A percentile compares a stretch with the other conserved stretches of the same genome.
Evolutionary conservation across 1,139 yeast genomes (phyloP).

Genomic region (Saccharomyces hybrid): DNA sequence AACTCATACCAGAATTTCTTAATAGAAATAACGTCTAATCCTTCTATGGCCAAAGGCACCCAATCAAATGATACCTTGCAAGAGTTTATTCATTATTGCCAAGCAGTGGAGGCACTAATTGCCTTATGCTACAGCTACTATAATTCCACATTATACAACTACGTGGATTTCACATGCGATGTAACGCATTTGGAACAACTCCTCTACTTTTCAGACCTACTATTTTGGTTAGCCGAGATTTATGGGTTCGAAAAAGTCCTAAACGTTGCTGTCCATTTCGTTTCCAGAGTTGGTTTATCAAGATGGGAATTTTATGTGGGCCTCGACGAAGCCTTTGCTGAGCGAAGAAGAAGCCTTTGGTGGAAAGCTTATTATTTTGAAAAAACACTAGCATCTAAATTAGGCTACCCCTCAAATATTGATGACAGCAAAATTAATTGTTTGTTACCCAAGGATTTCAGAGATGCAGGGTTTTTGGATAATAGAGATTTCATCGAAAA

Average conservation of each 20-base stretch:
- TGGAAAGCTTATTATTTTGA: constrained; percentile 27
- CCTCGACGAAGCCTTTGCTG: constrained; percentile 27
- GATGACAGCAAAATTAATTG: constrained; percentile 20
- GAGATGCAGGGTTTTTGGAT: constrained; percentile 24
- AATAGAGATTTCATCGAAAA: constrained; percentile 16
- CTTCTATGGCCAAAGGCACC: neutral
- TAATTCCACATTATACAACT: constrained; percentile 20
- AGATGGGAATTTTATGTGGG: constrained; percentile 33
- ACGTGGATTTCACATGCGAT: constrained; percentile 14
- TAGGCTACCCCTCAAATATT: constrained; percentile 21
- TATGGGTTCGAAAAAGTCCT: constrained; percentile 22
- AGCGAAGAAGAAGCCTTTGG: constrained; percentile 26
- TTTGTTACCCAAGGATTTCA: constrained; percentile 20
- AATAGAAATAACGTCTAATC: constrained; percentile 8
- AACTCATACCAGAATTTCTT: constrained; percentile 15
- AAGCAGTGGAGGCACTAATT: constrained; percentile 19
- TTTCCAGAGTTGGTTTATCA: constrained; percentile 23
- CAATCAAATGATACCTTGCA: constrained; percentile 1
- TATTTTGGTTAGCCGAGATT: constrained; percentile 19
- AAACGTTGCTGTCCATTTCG: constrained; percentile 19
- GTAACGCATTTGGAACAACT: constrained; percentile 26
- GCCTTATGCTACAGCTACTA: constrained; percentile 21
- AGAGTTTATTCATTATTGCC: constrained; percentile 13
- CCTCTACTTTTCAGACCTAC: constrained; percentile 18
- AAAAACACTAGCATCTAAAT: constrained; percentile 10